Base-by-base conservation (phyloP, 768 basidiomycete genomes). In the Dendrothele bispora region DNA sequence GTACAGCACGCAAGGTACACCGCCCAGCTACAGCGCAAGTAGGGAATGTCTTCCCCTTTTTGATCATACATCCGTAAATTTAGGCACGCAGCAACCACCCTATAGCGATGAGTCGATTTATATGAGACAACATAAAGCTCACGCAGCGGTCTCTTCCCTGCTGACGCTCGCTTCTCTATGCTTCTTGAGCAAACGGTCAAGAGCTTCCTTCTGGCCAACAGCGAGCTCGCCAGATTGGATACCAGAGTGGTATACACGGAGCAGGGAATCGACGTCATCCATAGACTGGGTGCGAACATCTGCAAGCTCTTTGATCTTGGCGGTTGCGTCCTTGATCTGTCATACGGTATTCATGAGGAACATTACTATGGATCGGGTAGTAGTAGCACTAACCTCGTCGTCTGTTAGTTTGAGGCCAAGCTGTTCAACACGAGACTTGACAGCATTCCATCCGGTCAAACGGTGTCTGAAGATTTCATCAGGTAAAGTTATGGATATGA, bases 341-440 rank as follows among this genome's bases (percentile, higher is more conserved):
- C 46, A 24, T 42, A 43, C 43, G n/a, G n/a, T n/a, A n/a, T n/a
- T n/a, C n/a, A n/a, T n/a, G n/a, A n/a, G n/a, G n/a, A n/a, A n/a
- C n/a, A n/a, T n/a, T n/a, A n/a, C n/a, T n/a, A 43, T 29, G 21
- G 27, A 41, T 35, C n/a, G 34, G 11, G 39, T 36, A 17, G 24
- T 26, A 47, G 6, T 14, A 34, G 17, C 15, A 65, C 71, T 37
- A 45, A 86, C 87, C 81, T 95, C 86, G 5, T 89, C 95, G 62
- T 99, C 97, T 3, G 83, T 88, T 58, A 99, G 78, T 47, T 80
- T 76, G 49, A 99, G 80, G 50, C 91, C 88, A 38, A 99, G 83
- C 66, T 99, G 97, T 73, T 99, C 97, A 20, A 95, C 97, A 65
- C 97, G 91, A 49, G 90, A 93, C 82, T 98, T 99, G 83, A 99